phyloP scores from a whole-genome alignment of 257 asterid species.

The Nicotiana noctiflora region DNA sequence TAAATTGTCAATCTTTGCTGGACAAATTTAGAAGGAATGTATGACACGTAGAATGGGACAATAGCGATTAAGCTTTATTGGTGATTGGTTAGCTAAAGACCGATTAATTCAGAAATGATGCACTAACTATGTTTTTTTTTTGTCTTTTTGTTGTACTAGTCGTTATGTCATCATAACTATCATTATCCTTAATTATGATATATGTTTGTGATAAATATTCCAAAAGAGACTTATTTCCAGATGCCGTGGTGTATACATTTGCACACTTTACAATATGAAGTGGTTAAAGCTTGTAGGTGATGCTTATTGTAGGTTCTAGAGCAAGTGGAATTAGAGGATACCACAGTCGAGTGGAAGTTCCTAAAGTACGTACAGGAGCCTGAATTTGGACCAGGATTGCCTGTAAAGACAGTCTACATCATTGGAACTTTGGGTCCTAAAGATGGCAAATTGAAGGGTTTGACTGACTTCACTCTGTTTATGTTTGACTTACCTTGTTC shows the following conservation, averaged over 20 bases:
- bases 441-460: conserved; percentile 51
- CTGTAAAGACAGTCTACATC: conserved; percentile 52
- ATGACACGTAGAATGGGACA: too few species aligned
- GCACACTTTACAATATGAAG: background rate
- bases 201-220: background rate
- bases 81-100: background rate
- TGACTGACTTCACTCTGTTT: background rate
- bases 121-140: too few species aligned
- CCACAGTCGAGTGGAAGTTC: conserved; percentile 50
- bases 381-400: conserved; percentile 80
- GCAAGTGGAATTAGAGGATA: conserved; percentile 38
- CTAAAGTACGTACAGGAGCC: conserved; percentile 65
- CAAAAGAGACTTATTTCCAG: background rate
- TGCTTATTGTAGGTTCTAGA: conserved; percentile 49
- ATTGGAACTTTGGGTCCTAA: conserved; percentile 34
- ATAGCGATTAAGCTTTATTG: background rate
- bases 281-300: background rate
- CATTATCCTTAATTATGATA: background rate
- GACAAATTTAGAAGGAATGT: too few species aligned
- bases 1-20: too few species aligned
- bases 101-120: background rate
- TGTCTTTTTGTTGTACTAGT: background rate
- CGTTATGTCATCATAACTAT: background rate
- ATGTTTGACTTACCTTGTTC: background rate
- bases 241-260: background rate